phyloP scores from a whole-genome alignment of 345 rosid genomes.

The Isatis tinctoria region DNA sequence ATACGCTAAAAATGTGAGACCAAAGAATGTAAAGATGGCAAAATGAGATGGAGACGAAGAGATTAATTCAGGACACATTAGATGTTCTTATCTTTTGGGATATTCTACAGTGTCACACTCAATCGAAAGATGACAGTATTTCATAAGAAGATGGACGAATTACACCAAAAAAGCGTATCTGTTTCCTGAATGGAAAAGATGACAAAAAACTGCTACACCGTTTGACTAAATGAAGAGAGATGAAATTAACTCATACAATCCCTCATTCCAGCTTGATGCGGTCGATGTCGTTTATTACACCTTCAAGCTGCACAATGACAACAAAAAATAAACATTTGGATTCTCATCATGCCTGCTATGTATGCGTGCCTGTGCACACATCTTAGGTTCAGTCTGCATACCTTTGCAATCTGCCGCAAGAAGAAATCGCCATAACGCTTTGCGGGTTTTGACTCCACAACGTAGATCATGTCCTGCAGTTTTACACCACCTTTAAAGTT shows the following conservation, averaged over 20 bases:
- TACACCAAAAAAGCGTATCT: not conserved
- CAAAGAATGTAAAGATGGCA: not conserved
- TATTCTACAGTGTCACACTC: not conserved
- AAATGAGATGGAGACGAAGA: not conserved
- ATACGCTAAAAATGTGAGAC: too few species aligned
- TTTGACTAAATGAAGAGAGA: not conserved
- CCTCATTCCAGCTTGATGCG: conserved; percentile 66
- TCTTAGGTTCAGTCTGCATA: conserved; percentile 19
- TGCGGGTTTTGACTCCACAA: conserved; percentile 68
- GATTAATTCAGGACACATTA: too few species aligned
- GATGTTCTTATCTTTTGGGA: too few species aligned
- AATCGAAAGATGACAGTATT: not conserved
- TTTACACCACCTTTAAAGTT: not conserved
- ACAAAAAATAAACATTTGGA: not conserved
- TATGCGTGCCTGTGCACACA: not conserved
- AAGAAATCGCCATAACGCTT: conserved; percentile 86
- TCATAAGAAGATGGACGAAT: not conserved
- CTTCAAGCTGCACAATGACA: conserved; percentile 63
- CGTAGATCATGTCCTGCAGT: conserved; percentile 81
- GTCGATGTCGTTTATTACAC: conserved; percentile 76
- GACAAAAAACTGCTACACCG: not conserved
- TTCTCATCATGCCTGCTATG: not conserved
- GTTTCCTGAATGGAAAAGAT: not conserved
- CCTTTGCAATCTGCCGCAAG: conserved; percentile 94
- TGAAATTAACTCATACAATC: not conserved